Evolutionary conservation across 768 basidiomycete genomes (phyloP).

Genomic region (Cubamyces sp.): DNA sequence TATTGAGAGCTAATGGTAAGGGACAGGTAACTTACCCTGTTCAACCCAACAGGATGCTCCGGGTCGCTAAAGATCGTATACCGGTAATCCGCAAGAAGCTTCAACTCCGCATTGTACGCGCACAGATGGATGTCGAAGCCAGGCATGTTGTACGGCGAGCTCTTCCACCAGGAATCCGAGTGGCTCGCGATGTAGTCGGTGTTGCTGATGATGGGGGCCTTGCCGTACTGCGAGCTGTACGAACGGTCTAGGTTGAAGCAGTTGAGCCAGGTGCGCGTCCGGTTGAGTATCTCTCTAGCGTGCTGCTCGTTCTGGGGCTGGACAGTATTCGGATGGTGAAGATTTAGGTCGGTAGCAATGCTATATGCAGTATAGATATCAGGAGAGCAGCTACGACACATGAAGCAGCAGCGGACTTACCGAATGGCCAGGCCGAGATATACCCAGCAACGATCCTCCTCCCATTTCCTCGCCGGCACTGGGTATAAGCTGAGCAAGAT

Average conservation of each 20-base stretch:
- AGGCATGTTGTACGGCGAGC: constrained; percentile 66
- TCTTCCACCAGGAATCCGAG: constrained; percentile 71
- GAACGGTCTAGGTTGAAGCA: constrained; percentile 93
- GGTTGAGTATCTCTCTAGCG: constrained; percentile 85
- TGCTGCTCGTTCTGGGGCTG: constrained; percentile 80
- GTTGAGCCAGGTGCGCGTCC: constrained; percentile 88
- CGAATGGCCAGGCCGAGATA: constrained; percentile 89
- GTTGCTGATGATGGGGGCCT: constrained; percentile 77
- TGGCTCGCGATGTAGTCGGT: constrained; percentile 77
- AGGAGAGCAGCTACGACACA: constrained; percentile 17
- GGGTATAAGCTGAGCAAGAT: constrained; percentile 78
- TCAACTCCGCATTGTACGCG: constrained; percentile 76
- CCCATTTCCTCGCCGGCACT: constrained; percentile 77
- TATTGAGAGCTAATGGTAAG: background rate
- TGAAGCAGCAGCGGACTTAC: constrained; percentile 40
- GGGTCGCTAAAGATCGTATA: constrained; percentile 74
- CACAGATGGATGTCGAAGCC: constrained; percentile 83
- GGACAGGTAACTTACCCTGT: constrained; percentile 52
- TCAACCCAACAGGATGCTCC: constrained; percentile 72
- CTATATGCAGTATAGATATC: constrained; percentile 43
- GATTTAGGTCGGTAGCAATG: constrained; percentile 86
- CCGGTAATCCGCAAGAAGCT: constrained; percentile 62
- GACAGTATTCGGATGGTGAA: constrained; percentile 71
- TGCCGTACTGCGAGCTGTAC: constrained; percentile 87
- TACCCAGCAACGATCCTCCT: constrained; percentile 89